Evolutionary conservation across 73 alveolate species (phyloP), one percentile per base, ranked within the genome.

Genomic region (Paramecium sonneborni): DNA sequence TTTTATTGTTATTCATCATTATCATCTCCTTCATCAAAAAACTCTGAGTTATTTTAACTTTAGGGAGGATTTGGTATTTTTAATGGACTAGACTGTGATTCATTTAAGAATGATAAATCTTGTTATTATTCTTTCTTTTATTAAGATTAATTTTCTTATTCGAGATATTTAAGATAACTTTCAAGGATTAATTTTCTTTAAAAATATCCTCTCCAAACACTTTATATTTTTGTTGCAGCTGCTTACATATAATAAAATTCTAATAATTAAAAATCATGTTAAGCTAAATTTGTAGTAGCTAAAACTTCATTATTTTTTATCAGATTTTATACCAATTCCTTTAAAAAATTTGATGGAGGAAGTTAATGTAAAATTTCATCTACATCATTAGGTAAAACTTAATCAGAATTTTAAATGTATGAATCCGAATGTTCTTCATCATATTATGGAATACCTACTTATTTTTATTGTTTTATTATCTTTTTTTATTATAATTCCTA

Each of bases 201-300:
- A 23, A 5, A 43, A 46, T 6, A 79, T 11, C 90, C 90, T 44
- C 90, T 79, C 90, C 90, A 79, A 7, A 44, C 76, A 18, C 55
- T 79, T 79, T 79, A 44, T 8, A 79, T 44, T 10, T 30, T 41
- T 0, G 74, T 44, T 10, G 90, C 90, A 12, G 90, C 90, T 0
- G 30, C 35, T 9, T 79, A 15, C 24, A 79, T 20, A 11, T 30
- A 44, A 24, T 43, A 26, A 43, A 30, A 79, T 43, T 39, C 30
- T 6, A 79, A 24, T 24, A 79, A 30, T 79, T 41, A 5, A 8
- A 43, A 20, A 7, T 79, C 90, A 1, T 44, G 30, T 44, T 43
- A 57, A 20, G 69, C 28, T 46, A 79, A 38, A 4, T 79, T 18
- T 21, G 34, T 15, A 5, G 43, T 21, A 62, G 39, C 9, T 28